A percentile compares a stretch with the other conserved stretches of the same genome.
These are phyloP conservation scores for Trichothecium sympodiale DNA, from an alignment of 2,329 filamentous ascomycete genomes.

Conservation along the genomic window DNA sequence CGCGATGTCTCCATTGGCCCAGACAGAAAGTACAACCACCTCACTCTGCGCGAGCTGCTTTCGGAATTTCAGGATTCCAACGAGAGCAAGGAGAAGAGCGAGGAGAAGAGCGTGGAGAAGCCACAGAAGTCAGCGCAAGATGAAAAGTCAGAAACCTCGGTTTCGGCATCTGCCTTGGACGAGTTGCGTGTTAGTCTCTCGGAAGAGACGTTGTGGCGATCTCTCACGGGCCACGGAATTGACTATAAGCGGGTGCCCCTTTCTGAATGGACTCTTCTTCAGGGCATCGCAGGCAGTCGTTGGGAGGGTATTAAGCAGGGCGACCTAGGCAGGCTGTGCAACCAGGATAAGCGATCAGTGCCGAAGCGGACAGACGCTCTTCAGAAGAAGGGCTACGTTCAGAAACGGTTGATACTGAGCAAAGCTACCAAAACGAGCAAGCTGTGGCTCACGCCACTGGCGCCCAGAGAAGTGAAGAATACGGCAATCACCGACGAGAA, in stretches of 20 bases:
- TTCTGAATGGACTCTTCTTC: constrained; percentile 47
- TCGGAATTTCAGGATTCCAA: background rate
- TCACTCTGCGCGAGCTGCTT: constrained; percentile 26
- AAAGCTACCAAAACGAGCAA: constrained; percentile 51
- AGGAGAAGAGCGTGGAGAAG: constrained; percentile 2
- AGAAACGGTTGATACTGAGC: constrained; percentile 47
- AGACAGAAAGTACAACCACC: constrained; percentile 18
- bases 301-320: constrained; percentile 48
- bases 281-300: constrained; percentile 44
- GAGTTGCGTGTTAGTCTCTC: constrained; percentile 32
- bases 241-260: constrained; percentile 47
- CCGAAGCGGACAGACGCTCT: constrained; percentile 50
- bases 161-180: background rate
- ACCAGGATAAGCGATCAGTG: constrained; percentile 53
- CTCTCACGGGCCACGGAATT: constrained; percentile 45
- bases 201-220: constrained; percentile 47
- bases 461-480: constrained; percentile 22
- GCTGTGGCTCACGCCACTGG: constrained; percentile 47
- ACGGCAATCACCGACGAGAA: constrained; percentile 1
- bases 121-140: too few relatives aligned
- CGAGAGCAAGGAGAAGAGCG: constrained; percentile 1
- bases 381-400: constrained; percentile 49
- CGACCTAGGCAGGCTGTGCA: constrained; percentile 44
- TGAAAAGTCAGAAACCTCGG: background rate
- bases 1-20: constrained; percentile 24